Conservation (phyloP, 108 stramenopile genomes). For the Pseudonitzschia pungens region DNA sequence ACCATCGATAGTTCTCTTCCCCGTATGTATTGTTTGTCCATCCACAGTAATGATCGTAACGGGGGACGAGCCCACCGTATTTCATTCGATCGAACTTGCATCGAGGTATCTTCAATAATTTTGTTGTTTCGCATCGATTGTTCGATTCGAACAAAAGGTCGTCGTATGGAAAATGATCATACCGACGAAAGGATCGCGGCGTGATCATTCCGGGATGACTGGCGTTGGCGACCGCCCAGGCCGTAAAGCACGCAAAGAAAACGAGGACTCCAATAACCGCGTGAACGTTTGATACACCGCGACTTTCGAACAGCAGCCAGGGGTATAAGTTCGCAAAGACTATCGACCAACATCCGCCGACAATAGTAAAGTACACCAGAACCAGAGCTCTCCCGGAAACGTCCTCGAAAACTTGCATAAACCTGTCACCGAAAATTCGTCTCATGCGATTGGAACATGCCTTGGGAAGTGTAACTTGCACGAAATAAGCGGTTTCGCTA, state of each 20-base stretch:
- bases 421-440: slow-evolving; percentile 25
- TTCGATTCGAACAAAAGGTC: slow-evolving; percentile 63
- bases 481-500: slow-evolving; percentile 37
- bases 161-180: slow-evolving; percentile 86
- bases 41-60: slow-evolving; percentile 91
- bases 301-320: slow-evolving; percentile 46
- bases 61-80: slow-evolving; percentile 54
- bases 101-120: slow-evolving; percentile 67
- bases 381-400: slow-evolving; percentile 32
- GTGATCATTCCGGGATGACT: slow-evolving; percentile 72
- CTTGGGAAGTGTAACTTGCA: slow-evolving; percentile 32
- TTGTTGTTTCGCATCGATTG: slow-evolving; percentile 57
- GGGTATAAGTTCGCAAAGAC: slow-evolving; percentile 72
- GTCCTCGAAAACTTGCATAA: slow-evolving; percentile 25
- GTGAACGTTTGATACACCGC: slow-evolving; percentile 52
- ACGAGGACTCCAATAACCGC: slow-evolving; percentile 63
- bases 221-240: slow-evolving; percentile 58
- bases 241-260: slow-evolving; percentile 66
- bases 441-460: slow-evolving; percentile 13
- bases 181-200: slow-evolving; percentile 46
- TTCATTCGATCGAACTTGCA: slow-evolving; percentile 82
- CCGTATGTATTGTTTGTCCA: slow-evolving; percentile 88
- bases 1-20: slow-evolving; percentile 89
- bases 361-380: slow-evolving; percentile 54
- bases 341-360: slow-evolving; percentile 73